Percentiles rank a stretch among this genome's conserved stretches.
Conservation (phyloP, 805 yeast species). For the Wickerhamomyces chambardii region DNA sequence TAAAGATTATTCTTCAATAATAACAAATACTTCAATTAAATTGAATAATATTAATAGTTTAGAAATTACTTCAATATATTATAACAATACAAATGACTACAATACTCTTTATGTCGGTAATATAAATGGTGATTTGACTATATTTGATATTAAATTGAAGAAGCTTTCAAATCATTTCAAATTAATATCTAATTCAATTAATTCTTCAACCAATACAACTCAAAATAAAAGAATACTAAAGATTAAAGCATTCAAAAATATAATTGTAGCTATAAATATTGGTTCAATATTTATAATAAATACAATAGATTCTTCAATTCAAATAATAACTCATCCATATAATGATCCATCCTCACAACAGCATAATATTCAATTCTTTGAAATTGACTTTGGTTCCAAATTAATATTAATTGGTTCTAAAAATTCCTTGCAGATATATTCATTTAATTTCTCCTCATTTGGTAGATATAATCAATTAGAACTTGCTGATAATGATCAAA, state of each 20-base stretch:
- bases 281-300: background rate
- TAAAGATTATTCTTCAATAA: too few species aligned
- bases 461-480: constrained; percentile 4
- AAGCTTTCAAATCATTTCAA: too few species aligned
- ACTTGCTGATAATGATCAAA: constrained; percentile 2
- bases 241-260: constrained; percentile 5
- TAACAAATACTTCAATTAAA: too few species aligned
- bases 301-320: background rate
- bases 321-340: background rate
- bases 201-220: too few species aligned
- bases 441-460: constrained; percentile 6
- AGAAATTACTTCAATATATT: too few species aligned
- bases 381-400: constrained; percentile 16
- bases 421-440: constrained; percentile 2
- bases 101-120: too few species aligned
- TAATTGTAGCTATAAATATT: constrained; percentile 4
- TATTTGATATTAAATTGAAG: too few species aligned
- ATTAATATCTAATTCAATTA: too few species aligned
- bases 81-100: too few species aligned
- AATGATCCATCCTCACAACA: too few species aligned
- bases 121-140: too few species aligned
- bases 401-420: constrained; percentile 6
- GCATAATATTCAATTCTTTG: constrained; percentile 9
- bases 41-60: too few species aligned
- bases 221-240: constrained; percentile 1